Percentiles rank a stretch among this genome's conserved stretches.
Evolutionary conservation across 1,284 basidiomycete genomes (phyloP).

Genomic region (Austroboletus niveus): DNA sequence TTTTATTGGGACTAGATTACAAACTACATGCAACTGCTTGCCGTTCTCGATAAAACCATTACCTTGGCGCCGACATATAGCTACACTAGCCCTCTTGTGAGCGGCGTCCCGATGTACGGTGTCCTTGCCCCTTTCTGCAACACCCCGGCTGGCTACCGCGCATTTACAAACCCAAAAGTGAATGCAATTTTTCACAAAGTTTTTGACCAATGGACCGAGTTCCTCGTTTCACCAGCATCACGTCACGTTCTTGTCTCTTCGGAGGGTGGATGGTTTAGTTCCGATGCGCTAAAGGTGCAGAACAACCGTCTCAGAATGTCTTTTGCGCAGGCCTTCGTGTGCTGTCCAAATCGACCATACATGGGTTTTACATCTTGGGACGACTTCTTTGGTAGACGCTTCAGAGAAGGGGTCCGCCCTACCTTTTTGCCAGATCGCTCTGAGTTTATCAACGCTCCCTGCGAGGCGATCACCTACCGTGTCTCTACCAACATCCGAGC

Average conservation of each 20-base stretch:
- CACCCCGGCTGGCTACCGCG: conserved; percentile 39
- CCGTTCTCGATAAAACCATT: conserved; percentile 44
- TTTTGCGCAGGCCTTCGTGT: conserved; percentile 21
- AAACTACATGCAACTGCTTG: conserved; percentile 45
- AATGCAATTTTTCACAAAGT: conserved; percentile 40
- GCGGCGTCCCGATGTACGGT: conserved; percentile 28
- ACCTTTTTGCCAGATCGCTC: conserved; percentile 33
- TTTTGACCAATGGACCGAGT: conserved; percentile 48
- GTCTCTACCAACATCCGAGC: conserved; percentile 35
- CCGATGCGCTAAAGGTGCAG: conserved; percentile 31
- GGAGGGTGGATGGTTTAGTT: conserved; percentile 46
- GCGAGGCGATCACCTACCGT: conserved; percentile 47
- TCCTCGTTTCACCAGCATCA: conserved; percentile 44
- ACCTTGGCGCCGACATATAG: conserved; percentile 15
- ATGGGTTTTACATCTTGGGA: conserved; percentile 48
- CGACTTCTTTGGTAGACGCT: conserved; percentile 50
- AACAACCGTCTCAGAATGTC: conserved; percentile 11
- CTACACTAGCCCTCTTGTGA: conserved; percentile 20
- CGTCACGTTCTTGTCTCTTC: conserved; percentile 37
- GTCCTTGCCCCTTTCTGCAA: conserved; percentile 26
- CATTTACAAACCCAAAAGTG: conserved; percentile 44
- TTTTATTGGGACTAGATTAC: conserved; percentile 30
- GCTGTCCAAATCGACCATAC: conserved; percentile 9
- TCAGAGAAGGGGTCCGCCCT: conserved; percentile 41
- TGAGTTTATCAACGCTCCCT: conserved; percentile 42